Percentiles rank a stretch among this genome's conserved stretches.
phyloP scores from a whole-genome alignment of 106 monocot genomes.

The Amphibolis antarctica region DNA sequence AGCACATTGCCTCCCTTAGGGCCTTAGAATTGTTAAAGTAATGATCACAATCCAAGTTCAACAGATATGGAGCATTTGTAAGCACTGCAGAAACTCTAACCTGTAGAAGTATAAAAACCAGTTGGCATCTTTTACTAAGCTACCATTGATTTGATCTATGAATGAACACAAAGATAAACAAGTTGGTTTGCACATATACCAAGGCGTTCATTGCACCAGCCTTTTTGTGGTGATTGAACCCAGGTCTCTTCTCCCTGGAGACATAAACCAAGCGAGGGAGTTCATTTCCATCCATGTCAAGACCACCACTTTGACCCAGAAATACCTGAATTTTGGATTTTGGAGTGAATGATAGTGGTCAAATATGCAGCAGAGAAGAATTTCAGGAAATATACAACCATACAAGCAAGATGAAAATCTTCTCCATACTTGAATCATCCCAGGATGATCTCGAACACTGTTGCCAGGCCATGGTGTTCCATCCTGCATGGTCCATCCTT shows the following conservation, averaged over 20 bases:
- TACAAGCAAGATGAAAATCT: background rate
- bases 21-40: conserved; percentile 73
- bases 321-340: no score
- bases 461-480: conserved; percentile 18
- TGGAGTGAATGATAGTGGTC: no score
- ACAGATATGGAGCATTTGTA: conserved; percentile 55
- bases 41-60: conserved; percentile 80
- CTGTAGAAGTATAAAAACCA: conserved; percentile 21
- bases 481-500: conserved; percentile 20
- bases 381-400: no score
- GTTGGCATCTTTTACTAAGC: no score
- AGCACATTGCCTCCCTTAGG: conserved; percentile 63
- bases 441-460: conserved; percentile 16
- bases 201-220: conserved; percentile 23
- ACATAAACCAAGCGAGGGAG: conserved; percentile 21
- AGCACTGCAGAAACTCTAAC: conserved; percentile 68
- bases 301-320: conserved; percentile 18
- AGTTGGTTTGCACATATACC: no score
- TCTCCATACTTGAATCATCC: conserved; percentile 14
- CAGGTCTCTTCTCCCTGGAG: conserved; percentile 26
- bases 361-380: no score
- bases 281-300: conserved; percentile 17
- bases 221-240: no score
- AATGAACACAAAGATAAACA: no score
- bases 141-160: no score